Base-by-base conservation (phyloP, 2,329 filamentous ascomycete genomes). In the Aspergillus jensenii region DNA sequence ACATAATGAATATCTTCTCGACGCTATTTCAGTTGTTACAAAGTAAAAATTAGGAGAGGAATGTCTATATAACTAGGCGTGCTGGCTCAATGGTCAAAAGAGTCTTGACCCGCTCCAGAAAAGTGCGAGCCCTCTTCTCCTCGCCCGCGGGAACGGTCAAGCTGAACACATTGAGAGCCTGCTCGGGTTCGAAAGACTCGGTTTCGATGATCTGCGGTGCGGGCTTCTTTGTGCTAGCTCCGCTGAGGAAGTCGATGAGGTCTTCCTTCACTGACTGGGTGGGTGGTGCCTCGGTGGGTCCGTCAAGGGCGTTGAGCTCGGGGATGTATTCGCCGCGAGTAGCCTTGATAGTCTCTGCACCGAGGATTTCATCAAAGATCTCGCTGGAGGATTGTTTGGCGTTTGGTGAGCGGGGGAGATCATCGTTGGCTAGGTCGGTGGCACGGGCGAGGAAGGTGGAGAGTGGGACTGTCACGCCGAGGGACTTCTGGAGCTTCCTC, bases 351-450 rank as follows among this genome's bases (percentile, higher is more conserved):
- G 73, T 67, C 48, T 65, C 62, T 1, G 79, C 78, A 9, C 93
- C 93, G 7, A 99, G 83, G 14, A 98, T 82, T 67, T 93, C 87
- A 71, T 97, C 87, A 78, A 98, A 98, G 12, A 99, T 85, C 72
- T 96, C 91, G 70, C 92, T 85, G 37, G 89, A 80, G 0, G 90
- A 87, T 14, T 89, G 88, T 70, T 86, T 82, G 46, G 84, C 82
- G 60, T 80, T 79, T 59, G 86, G 82, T 5, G 87, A 84, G 27
- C 83, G 79, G 3, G 93, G 93, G 7, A 98, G 84, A 46, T 90
- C 86, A 62, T 95, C 89, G 76, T 98, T 98, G 59, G 95, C 95
- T 25, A 96, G 78, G 68, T 95, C 88, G 41, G 90, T 85, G 41
- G 95, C 95, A 54, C 92, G 89, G 55, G 87, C 84, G 71, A 99